Conservation (phyloP, 192 early-diverging fungal species). For the Coemansia sp. region DNA sequence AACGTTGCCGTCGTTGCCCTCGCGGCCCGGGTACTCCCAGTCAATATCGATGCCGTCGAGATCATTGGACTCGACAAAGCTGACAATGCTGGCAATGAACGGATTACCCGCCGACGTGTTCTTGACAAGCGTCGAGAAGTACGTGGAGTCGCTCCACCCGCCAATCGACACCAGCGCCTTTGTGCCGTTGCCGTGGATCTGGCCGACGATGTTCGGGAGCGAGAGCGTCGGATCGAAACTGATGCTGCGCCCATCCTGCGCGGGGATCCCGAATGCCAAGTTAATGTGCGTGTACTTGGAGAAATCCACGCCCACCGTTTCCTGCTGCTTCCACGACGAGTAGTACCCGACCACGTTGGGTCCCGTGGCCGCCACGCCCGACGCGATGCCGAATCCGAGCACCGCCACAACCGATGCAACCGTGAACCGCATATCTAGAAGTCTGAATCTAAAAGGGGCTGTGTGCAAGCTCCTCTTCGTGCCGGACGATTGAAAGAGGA, state of each 20-base stretch:
- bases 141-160: conserved; percentile 64
- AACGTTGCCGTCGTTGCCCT: conserved; percentile 36
- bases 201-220: conserved; percentile 45
- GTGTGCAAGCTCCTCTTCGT: too few relatives aligned
- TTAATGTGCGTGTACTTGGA: conserved; percentile 70
- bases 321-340: conserved; percentile 32
- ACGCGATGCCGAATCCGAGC: background rate
- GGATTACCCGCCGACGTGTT: conserved; percentile 20
- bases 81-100: conserved; percentile 53
- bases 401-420: background rate
- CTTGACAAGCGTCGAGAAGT: conserved; percentile 55
- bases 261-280: conserved; percentile 62
- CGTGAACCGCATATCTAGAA: background rate
- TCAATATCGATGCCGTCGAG: conserved; percentile 77
- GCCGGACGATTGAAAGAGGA: too few relatives aligned
- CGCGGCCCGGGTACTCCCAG: conserved; percentile 66
- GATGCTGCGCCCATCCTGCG: conserved; percentile 40
- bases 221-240: conserved; percentile 33
- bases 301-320: conserved; percentile 27
- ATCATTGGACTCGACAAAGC: conserved; percentile 51
- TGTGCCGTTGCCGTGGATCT: conserved; percentile 56
- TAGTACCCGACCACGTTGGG: conserved; percentile 43
- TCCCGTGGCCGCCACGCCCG: background rate
- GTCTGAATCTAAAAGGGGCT: too few relatives aligned
- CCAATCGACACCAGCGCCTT: conserved; percentile 69